Percentiles rank a stretch among this genome's conserved stretches.
phyloP scores from a whole-genome alignment of 2,329 filamentous ascomycete species.

The Helotiales sp. region DNA sequence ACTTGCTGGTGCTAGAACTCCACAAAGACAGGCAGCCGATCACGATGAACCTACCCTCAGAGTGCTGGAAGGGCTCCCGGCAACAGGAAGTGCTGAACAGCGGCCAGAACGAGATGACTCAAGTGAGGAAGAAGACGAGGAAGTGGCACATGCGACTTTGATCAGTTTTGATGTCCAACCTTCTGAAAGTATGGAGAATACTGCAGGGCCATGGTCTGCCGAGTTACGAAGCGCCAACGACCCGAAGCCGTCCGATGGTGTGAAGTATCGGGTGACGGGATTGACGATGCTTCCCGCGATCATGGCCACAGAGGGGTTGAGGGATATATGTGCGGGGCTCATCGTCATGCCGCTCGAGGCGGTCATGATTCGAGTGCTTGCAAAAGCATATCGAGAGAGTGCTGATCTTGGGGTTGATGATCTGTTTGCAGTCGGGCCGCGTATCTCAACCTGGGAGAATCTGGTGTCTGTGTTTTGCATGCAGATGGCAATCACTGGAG shows the following conservation, averaged over 20 bases:
- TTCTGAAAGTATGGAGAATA: constrained; percentile 25
- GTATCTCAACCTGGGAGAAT: constrained; percentile 21
- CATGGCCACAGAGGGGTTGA: constrained; percentile 34
- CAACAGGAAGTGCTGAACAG: constrained; percentile 16
- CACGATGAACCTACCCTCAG: constrained; percentile 32
- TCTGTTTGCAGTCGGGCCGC: constrained; percentile 19
- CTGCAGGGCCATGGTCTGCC: constrained; percentile 34
- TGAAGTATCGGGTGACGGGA: constrained; percentile 34
- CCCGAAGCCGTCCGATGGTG: constrained; percentile 20
- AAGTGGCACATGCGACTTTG: constrained; percentile 32
- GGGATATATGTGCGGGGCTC: constrained; percentile 30
- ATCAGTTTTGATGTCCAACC: constrained; percentile 38
- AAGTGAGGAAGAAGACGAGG: constrained; percentile 33
- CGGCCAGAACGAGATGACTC: constrained; percentile 23
- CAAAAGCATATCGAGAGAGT: constrained; percentile 26
- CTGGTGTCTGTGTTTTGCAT: constrained; percentile 25
- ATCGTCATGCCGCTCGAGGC: constrained; percentile 35
- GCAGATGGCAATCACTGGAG: constrained; percentile 29
- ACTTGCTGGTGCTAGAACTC: constrained; percentile 1
- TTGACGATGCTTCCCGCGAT: constrained; percentile 36
- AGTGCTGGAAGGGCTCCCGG: constrained; percentile 32
- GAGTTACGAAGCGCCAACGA: constrained; percentile 36
- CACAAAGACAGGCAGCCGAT: not conserved
- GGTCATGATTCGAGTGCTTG: constrained; percentile 33
- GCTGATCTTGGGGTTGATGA: constrained; percentile 20